phyloP scores from a whole-genome alignment of 2,329 filamentous ascomycete species.

The Dissoconium aciculare region DNA sequence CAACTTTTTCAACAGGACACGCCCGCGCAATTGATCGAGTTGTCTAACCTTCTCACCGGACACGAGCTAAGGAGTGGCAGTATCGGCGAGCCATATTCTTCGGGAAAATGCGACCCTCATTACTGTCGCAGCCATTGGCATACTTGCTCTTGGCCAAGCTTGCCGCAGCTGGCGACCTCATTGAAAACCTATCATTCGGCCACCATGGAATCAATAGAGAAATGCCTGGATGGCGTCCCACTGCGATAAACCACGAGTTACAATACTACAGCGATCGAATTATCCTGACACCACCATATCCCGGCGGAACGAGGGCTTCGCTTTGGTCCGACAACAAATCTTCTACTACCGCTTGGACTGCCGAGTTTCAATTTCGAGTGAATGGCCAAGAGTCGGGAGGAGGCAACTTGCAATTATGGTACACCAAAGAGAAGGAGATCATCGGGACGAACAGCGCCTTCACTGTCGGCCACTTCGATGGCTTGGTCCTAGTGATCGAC shows the following conservation, averaged over 20 bases:
- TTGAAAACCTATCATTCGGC: conserved; percentile 52
- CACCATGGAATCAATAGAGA: conserved; percentile 29
- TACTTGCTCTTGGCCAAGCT: conserved; percentile 15
- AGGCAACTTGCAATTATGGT: conserved; percentile 91
- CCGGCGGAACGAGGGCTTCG: conserved; percentile 70
- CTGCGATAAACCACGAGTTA: conserved; percentile 41
- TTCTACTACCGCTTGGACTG: conserved; percentile 49
- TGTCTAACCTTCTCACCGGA: too few relatives aligned
- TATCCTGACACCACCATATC: conserved; percentile 76
- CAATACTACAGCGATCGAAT: conserved; percentile 71
- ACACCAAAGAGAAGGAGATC: conserved; percentile 49
- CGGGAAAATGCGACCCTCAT: too few relatives aligned
- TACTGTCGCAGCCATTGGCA: conserved; percentile 8
- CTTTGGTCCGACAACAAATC: conserved; percentile 60
- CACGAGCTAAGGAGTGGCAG: too few relatives aligned
- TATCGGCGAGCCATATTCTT: too few relatives aligned
- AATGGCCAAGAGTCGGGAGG: conserved; percentile 71
- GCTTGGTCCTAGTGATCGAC: conserved; percentile 76
- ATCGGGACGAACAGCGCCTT: conserved; percentile 68
- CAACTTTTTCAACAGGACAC: too few relatives aligned
- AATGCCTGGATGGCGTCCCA: conserved; percentile 42
- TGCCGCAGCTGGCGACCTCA: conserved; percentile 15
- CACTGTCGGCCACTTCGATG: conserved; percentile 72
- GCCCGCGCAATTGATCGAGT: too few relatives aligned
- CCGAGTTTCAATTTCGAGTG: conserved; percentile 75